A percentile compares a stretch with the other conserved stretches of the same genome.
Evolutionary conservation across 768 basidiomycete species (phyloP).

Genomic region (Lactarius evosmus): DNA sequence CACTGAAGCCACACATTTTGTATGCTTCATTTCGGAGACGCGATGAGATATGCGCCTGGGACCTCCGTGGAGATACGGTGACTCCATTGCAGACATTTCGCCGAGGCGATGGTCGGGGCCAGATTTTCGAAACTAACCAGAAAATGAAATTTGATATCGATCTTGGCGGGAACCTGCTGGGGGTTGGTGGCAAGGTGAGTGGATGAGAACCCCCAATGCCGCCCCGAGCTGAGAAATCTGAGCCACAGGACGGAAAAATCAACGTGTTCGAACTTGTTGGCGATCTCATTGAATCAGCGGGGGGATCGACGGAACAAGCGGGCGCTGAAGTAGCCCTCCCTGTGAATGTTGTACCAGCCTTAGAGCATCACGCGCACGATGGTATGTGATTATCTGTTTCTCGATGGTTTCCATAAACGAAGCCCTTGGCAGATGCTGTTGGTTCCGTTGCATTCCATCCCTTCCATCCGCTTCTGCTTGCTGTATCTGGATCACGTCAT

Average conservation of each 20-base stretch:
- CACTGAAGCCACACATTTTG: constrained; percentile 61
- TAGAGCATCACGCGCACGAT: constrained; percentile 51
- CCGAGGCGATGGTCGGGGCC: constrained; percentile 7
- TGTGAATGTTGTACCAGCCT: constrained; percentile 28
- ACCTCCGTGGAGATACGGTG: constrained; percentile 59
- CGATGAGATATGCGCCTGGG: constrained; percentile 70
- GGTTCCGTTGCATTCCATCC: constrained; percentile 77
- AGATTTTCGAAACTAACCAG: constrained; percentile 58
- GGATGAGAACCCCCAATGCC: background rate
- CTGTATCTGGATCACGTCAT: constrained; percentile 77
- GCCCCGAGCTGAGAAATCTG: constrained; percentile 1
- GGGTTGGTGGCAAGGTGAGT: constrained; percentile 66
- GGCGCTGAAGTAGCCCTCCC: constrained; percentile 3
- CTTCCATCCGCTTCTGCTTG: constrained; percentile 51
- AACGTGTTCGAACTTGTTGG: constrained; percentile 53
- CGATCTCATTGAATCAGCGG: constrained; percentile 7
- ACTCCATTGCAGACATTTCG: constrained; percentile 41
- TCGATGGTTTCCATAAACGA: background rate
- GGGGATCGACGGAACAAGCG: constrained; percentile 6
- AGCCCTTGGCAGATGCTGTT: constrained; percentile 53
- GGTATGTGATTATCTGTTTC: constrained; percentile 43
- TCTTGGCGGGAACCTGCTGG: constrained; percentile 57
- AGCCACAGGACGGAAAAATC: constrained; percentile 53
- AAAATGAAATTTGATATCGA: constrained; percentile 77
- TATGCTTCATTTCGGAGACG: constrained; percentile 76